Percentiles rank a stretch among this genome's conserved stretches.
Conservation (phyloP, 306 rosid species). For the Fagus sylvatica region DNA sequence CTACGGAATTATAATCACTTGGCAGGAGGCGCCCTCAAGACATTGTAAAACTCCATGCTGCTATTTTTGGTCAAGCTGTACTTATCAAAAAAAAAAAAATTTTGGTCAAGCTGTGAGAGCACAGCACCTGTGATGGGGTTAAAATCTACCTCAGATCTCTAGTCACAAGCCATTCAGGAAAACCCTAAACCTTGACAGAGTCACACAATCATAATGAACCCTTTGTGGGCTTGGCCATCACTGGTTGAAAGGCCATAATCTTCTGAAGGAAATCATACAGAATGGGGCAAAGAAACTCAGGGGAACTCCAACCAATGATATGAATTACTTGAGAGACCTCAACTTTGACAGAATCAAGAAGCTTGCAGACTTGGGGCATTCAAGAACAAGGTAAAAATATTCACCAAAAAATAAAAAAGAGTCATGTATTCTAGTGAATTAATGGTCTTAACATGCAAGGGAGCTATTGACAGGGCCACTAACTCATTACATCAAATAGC, state of each 20-base stretch:
- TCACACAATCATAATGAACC: not conserved
- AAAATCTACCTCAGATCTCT: not conserved
- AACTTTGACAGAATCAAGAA: not conserved
- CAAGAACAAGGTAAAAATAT: slow-evolving; percentile 13
- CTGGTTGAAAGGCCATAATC: not conserved
- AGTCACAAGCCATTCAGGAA: not conserved
- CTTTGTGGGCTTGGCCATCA: not conserved
- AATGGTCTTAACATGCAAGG: not conserved
- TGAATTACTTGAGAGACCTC: not conserved
- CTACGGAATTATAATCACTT: not conserved
- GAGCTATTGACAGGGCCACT: not conserved
- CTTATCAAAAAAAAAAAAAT: too few species aligned
- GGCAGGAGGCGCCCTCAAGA: not conserved
- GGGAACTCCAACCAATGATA: not conserved
- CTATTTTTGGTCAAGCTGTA: not conserved
- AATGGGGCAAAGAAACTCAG: not conserved
- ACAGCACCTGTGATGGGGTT: not conserved
- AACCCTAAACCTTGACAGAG: not conserved
- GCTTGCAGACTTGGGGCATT: not conserved
- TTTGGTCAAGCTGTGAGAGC: not conserved
- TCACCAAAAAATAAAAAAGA: not conserved
- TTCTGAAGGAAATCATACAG: not conserved
- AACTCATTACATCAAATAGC: not conserved
- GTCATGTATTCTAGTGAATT: not conserved
- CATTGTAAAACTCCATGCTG: not conserved